Evolutionary conservation across 352 stramenopile genomes (phyloP), one percentile per base, ranked within the genome.

Genomic region (Achlya hypogyna): DNA sequence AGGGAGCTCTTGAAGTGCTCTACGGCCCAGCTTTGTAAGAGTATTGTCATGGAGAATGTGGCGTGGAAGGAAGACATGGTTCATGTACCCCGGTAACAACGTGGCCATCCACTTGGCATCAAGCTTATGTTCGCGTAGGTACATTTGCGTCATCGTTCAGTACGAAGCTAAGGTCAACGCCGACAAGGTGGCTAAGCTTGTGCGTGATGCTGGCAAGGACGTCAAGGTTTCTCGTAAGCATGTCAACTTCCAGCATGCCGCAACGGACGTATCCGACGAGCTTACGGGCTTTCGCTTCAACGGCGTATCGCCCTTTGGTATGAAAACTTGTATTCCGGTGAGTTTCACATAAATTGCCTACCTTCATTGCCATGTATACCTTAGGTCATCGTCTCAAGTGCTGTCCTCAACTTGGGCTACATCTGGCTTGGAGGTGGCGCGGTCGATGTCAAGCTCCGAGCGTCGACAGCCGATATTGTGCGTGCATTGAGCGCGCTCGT

Each of bases 41-140:
- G 82, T 65, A 96, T 96, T 64, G 82, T 96, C 62, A 83, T 96
- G 31, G 84, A 96, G 67, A 96, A 96, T 73, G 86, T 83, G 53
- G 75, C 83, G 60, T 93, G 79, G 67, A 75, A 77, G 29, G 85
- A 86, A 69, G 70, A 54, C 27, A 75, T 76, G 23, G 69, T 78
- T 0, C 74, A 86, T 32, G 79, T 91, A 49, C 72, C 79, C 5
- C 72, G 79, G 79, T 89, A 52, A 40, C 25, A 6, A 22, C 2
- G 10, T 32, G 10, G 47, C 47, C 22, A 53, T 28, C 45, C 5
- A 28, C 27, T 27, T 45, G 38, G n/a, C 38, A 9, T 45, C 47
- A 20, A 56, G 31, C 12, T 54, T 16, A 34, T 28, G 16, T n/a
- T n/a, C n/a, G n/a, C 29, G 29, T 32, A 87, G 79, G 43, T 95